Evolutionary conservation across 352 stramenopile species (phyloP).

Genomic region (Phytopythium litorale): DNA sequence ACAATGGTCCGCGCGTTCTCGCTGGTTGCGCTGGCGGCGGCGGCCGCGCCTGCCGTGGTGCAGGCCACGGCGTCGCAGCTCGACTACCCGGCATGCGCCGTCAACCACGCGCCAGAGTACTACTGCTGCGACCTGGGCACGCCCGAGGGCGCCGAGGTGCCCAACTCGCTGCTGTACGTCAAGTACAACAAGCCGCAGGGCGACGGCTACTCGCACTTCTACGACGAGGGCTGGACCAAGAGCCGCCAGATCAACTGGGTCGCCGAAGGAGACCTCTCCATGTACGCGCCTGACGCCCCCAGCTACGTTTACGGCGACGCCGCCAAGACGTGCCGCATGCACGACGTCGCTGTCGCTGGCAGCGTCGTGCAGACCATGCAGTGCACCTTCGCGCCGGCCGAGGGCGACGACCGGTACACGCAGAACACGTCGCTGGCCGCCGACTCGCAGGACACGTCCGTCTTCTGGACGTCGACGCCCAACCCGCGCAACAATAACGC

Average conservation of each 20-base stretch:
- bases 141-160: conserved; percentile 21
- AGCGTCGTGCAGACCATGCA: conserved; percentile 30
- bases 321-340: conserved; percentile 43
- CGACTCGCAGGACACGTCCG: conserved; percentile 36
- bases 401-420: conserved; percentile 32
- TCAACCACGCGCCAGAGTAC: conserved; percentile 55
- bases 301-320: conserved; percentile 51
- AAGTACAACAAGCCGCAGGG: conserved; percentile 55
- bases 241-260: conserved; percentile 63
- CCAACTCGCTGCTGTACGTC: conserved; percentile 45
- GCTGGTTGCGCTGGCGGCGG: conserved; percentile 11
- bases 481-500: conserved; percentile 73
- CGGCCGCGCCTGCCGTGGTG: conserved; percentile 22
- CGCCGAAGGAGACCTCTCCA: conserved; percentile 36
- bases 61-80: conserved; percentile 40
- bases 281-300: conserved; percentile 55
- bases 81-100: conserved; percentile 52
- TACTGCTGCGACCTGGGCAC: conserved; percentile 49
- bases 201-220: conserved; percentile 39
- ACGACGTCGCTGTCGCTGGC: conserved; percentile 23
- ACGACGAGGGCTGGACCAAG: conserved; percentile 66
- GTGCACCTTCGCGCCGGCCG: conserved; percentile 33
- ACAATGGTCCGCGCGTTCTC: background rate
- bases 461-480: conserved; percentile 51
- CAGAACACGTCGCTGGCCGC: conserved; percentile 49